These are phyloP conservation scores for Karstenula rhodostoma DNA, from an alignment of 2,329 filamentous ascomycete species.

Conservation along the genomic window DNA sequence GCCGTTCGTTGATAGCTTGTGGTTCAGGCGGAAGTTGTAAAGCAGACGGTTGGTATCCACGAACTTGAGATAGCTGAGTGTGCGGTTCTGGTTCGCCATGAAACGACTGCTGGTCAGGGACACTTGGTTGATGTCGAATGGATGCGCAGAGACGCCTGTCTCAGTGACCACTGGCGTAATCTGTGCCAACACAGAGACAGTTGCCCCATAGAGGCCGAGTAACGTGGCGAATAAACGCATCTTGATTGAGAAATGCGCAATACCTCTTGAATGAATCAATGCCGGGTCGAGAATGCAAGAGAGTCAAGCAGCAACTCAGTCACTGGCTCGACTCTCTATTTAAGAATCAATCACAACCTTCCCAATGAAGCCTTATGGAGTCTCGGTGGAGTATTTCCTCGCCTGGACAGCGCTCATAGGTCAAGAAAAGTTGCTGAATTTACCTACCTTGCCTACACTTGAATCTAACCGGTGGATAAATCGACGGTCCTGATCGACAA, in stretches of 20 bases:
- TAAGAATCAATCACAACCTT: too few relatives aligned
- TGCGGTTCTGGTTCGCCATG: slow-evolving; percentile 58
- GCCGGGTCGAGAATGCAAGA: background rate
- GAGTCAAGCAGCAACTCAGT: background rate
- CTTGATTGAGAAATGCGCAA: background rate
- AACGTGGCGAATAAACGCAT: slow-evolving; percentile 12
- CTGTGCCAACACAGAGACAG: slow-evolving; percentile 1
- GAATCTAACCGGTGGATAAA: slow-evolving; percentile 4
- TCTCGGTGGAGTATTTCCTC: background rate
- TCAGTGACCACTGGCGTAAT: slow-evolving; percentile 30
- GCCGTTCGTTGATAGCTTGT: slow-evolving; percentile 57
- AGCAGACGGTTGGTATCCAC: slow-evolving; percentile 58
- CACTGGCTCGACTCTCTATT: background rate
- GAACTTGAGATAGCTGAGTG: slow-evolving; percentile 56
- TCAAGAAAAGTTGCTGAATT: too few relatives aligned
- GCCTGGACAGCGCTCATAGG: background rate
- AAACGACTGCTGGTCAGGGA: slow-evolving; percentile 52
- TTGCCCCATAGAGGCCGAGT: slow-evolving; percentile 3
- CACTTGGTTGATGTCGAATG: slow-evolving; percentile 54
- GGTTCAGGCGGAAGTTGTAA: slow-evolving; percentile 59
- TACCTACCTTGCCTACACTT: background rate
- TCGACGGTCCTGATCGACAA: background rate
- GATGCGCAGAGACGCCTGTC: slow-evolving; percentile 45
- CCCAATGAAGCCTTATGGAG: background rate
- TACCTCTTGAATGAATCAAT: background rate